phyloP scores from a whole-genome alignment of 2,329 filamentous ascomycete species.

The Epichloe scottii region DNA sequence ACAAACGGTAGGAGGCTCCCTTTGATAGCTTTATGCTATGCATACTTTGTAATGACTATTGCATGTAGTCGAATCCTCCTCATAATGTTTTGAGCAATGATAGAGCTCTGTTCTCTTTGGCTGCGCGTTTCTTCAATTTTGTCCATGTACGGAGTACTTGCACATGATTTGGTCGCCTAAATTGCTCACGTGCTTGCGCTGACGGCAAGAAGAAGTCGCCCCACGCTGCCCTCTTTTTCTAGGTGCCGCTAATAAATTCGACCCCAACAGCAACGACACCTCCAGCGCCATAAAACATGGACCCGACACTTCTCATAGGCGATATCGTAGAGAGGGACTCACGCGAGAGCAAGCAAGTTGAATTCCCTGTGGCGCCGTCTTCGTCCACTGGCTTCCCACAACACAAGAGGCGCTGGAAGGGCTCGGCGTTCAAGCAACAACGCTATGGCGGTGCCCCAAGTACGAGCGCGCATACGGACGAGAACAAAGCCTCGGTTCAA shows the following conservation, averaged over 20 bases:
- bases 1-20: too few relatives aligned
- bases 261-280: neutral
- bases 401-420: slow-evolving; percentile 62
- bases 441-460: slow-evolving; percentile 13
- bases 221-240: neutral
- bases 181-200: neutral
- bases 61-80: too few relatives aligned
- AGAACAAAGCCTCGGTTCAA: neutral
- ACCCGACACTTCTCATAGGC: slow-evolving; percentile 46
- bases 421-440: slow-evolving; percentile 67
- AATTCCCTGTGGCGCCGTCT: slow-evolving; percentile 33
- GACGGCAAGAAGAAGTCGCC: neutral
- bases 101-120: too few relatives aligned
- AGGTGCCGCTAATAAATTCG: neutral
- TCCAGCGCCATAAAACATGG: slow-evolving; percentile 15
- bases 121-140: too few relatives aligned
- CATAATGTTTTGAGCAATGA: too few relatives aligned
- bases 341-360: slow-evolving; percentile 46
- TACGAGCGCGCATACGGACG: neutral
- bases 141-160: too few relatives aligned
- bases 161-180: neutral
- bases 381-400: slow-evolving; percentile 68
- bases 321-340: slow-evolving; percentile 70
- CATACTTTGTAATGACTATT: too few relatives aligned
- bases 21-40: too few relatives aligned